Base-by-base conservation (phyloP, 371 early-diverging fungal species). In the Amoeboradix gromovi region DNA sequence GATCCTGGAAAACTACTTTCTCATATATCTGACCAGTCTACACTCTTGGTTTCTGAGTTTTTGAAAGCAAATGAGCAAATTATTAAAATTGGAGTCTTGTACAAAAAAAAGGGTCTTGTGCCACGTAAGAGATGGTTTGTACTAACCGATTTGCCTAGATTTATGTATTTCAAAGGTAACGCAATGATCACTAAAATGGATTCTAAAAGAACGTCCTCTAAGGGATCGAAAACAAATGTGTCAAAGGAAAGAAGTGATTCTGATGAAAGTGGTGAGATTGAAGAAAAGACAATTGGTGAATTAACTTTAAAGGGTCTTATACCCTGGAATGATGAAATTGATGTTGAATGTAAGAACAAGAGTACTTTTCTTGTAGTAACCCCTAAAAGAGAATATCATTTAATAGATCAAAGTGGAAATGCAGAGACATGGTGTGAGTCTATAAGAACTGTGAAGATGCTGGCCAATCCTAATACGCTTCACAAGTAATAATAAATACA, bases 81-180 rank as follows among this genome's bases (percentile, higher is more conserved):
- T 67, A n/a, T 67, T 17, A 67, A 67, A 67, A 29, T 67, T 2
- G 67, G 67, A 17, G 17, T 67, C 5, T 17, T 67, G 29, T n/a
- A 67, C 5, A 17, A 29, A 28, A 67, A 67, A 29, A 67, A 67
- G 67, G 29, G 29, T n/a, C 27, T 67, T 67, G 17, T 67, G 2
- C 17, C 5, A 1, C 5, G 5, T 12, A 68, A 68, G 29, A 28
- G 68, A 16, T 68, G 29, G 12, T 30, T 68, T 17, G 30, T 68
- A 29, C 68, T 68, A 5, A 68, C 68, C 5, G 28, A 28, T 68
- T 29, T 30, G 30, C 68, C 68, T 16, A 28, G 68, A 30, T 68
- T 68, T 48, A 48, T 48, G 48, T 48, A 48, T 48, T 48, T 48
- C 22, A 48, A 48, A 48, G 48, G 48, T 22, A 48, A 48, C 22